Evolutionary conservation across 768 basidiomycete species (phyloP), one percentile per base, ranked within the genome.

Genomic region (Tricholoma hemisulphureum): DNA sequence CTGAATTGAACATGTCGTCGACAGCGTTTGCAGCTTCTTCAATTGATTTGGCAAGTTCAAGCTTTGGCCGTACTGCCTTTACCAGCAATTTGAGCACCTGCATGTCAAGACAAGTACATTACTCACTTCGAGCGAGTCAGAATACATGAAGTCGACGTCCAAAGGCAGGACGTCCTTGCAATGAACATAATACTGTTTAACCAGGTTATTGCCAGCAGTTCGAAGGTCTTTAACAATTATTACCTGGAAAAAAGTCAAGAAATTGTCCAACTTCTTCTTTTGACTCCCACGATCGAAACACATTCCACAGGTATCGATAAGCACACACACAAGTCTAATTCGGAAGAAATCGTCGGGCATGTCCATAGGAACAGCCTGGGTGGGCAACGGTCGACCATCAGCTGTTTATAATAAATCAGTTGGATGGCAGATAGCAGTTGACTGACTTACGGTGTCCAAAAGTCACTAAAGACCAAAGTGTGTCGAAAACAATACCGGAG

Each of bases 131-230:
- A 99, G 72, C 1, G 96, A 97, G 71, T 99, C 97, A 0, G 86
- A 85, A 6, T 97, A 71, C 93, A 98, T 96, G 73, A 98, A 99
- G 53, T 97, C 95, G 10, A 97, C 89, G 61, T 99, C 97, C 95
- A 98, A 95, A 0, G 97, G 89, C n/a, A 95, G 71, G 21, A 85
- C 78, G 45, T 87, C 82, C 74, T 99, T 99, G 77, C 91, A 92
- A n/a, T 88, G 79, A 14, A 91, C 79, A 70, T 98, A 99, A 58
- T 95, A 88, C 84, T 88, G 58, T 26, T 26, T n/a, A 24, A 39
- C 37, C 55, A 14, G 56, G 51, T 31, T 53, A 52, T 11, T 50
- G 53, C 39, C 16, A 18, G 39, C 10, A 28, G 35, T 34, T 23
- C 23, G n/a, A 24, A 37, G 20, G 21, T 60, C 13, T 26, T 18